Evolutionary conservation across 495 filamentous ascomycete species (phyloP).

Genomic region (Lophiotrema nucula): DNA sequence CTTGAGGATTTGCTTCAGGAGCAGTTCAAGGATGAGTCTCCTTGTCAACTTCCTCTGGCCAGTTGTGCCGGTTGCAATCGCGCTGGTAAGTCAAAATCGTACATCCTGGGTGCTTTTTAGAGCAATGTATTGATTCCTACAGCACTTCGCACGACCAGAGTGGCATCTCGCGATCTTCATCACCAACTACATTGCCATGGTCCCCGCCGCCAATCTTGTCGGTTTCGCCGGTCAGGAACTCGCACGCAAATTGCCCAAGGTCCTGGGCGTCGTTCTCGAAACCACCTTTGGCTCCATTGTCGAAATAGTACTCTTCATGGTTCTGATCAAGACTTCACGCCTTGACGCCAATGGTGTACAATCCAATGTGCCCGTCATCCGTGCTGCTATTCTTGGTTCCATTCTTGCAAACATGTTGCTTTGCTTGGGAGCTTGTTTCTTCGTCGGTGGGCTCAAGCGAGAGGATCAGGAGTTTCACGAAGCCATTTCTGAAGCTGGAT

Average conservation of each 20-base stretch:
- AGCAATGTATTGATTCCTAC: not conserved
- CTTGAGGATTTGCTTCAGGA: conserved; percentile 58
- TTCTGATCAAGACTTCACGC: conserved; percentile 52
- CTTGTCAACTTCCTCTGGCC: conserved; percentile 73
- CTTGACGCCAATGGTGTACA: conserved; percentile 38
- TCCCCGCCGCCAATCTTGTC: conserved; percentile 82
- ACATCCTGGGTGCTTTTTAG: not conserved
- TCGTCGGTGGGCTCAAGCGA: conserved; percentile 69
- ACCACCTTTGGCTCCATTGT: conserved; percentile 74
- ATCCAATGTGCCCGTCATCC: conserved; percentile 62
- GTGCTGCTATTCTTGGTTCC: conserved; percentile 78
- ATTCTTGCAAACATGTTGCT: conserved; percentile 71
- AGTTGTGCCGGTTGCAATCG: conserved; percentile 66
- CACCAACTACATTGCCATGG: conserved; percentile 77
- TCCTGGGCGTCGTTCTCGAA: conserved; percentile 73
- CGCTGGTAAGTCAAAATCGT: conserved; percentile 40
- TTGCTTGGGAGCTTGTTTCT: conserved; percentile 75
- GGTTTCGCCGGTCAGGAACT: conserved; percentile 83
- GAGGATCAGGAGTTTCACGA: conserved; percentile 64
- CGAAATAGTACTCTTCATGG: conserved; percentile 81
- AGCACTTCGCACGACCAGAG: conserved; percentile 61
- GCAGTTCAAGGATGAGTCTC: conserved; percentile 56
- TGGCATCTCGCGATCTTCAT: conserved; percentile 64
- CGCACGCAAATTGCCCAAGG: conserved; percentile 74
- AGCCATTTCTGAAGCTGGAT: conserved; percentile 77